phyloP scores from a whole-genome alignment of 1,284 basidiomycete species.

The Ganoderma leucocontextum region DNA sequence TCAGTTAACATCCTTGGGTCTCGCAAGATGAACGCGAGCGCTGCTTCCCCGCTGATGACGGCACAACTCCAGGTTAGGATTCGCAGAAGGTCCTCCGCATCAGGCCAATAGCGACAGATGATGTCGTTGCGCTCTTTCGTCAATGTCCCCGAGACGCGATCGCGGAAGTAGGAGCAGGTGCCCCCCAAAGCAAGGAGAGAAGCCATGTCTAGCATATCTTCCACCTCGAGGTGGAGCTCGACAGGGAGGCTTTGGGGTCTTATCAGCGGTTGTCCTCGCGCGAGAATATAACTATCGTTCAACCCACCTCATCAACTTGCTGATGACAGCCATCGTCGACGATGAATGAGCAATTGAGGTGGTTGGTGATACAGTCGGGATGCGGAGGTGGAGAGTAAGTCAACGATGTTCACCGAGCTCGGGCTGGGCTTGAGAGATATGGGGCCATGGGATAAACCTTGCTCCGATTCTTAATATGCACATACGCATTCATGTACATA shows the following conservation, averaged over 20 bases:
- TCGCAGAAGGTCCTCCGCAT: neutral
- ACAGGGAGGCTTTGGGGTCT: neutral
- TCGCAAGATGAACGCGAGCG: neutral
- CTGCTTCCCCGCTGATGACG: neutral
- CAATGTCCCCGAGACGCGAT: neutral
- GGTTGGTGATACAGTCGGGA: no score
- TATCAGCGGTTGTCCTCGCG: no score
- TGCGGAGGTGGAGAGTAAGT: no score
- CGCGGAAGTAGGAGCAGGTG: neutral
- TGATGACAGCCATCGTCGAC: neutral
- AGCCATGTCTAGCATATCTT: neutral
- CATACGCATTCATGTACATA: no score
- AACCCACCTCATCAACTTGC: constrained; percentile 1
- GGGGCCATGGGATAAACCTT: no score
- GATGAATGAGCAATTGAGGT: no score
- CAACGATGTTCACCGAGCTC: no score
- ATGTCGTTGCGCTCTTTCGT: neutral
- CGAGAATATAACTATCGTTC: no score
- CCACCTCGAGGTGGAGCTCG: neutral
- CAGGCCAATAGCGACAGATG: neutral
- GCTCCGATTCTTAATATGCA: no score
- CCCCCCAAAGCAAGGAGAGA: neutral
- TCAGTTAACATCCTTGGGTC: neutral
- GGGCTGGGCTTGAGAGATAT: no score
- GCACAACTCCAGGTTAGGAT: neutral